Percentiles rank a stretch among this genome's conserved stretches.
phyloP scores from a whole-genome alignment of 2,329 filamentous ascomycete genomes.

The Chaetomium olivaceum region DNA sequence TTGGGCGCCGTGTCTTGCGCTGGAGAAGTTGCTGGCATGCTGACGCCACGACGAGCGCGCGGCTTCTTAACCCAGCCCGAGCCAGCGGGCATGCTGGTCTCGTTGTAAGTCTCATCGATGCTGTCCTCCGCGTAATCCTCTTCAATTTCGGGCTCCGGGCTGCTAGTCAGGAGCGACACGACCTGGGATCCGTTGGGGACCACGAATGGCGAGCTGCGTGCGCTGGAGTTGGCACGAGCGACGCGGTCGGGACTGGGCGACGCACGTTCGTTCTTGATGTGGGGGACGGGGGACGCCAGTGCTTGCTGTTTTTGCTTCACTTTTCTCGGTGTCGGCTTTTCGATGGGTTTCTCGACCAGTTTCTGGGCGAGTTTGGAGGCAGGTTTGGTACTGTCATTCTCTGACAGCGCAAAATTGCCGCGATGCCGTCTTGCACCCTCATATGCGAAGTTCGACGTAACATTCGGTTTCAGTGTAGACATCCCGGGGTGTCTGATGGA shows the following conservation, averaged over 20 bases:
- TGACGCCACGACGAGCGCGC: slow-evolving; percentile 13
- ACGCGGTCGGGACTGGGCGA: neutral
- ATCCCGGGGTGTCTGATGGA: slow-evolving; percentile 34
- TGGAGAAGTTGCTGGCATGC: slow-evolving; percentile 15
- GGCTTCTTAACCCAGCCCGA: slow-evolving; percentile 31
- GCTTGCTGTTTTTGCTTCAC: neutral
- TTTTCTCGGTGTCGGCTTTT: slow-evolving; percentile 25
- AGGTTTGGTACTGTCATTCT: slow-evolving; percentile 32
- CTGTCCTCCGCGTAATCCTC: slow-evolving; percentile 45
- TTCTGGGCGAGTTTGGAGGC: slow-evolving; percentile 22
- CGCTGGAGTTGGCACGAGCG: neutral
- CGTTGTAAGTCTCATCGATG: slow-evolving; percentile 38
- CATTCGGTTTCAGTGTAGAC: slow-evolving; percentile 35
- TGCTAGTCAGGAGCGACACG: slow-evolving; percentile 40
- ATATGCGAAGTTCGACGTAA: slow-evolving; percentile 41
- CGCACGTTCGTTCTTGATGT: slow-evolving; percentile 20
- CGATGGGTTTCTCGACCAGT: slow-evolving; percentile 28
- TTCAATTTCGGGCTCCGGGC: slow-evolving; percentile 37
- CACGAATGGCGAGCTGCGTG: slow-evolving; percentile 29
- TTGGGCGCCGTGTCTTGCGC: slow-evolving; percentile 12
- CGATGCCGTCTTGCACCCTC: slow-evolving; percentile 48
- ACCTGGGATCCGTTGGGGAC: slow-evolving; percentile 43
- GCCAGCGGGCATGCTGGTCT: slow-evolving; percentile 21
- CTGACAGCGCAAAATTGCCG: slow-evolving; percentile 38
- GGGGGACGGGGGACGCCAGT: neutral